Percentiles rank a stretch among this genome's conserved stretches.
phyloP scores from a whole-genome alignment of 192 early-diverging fungal species.

The Coemansia brasiliensis region DNA sequence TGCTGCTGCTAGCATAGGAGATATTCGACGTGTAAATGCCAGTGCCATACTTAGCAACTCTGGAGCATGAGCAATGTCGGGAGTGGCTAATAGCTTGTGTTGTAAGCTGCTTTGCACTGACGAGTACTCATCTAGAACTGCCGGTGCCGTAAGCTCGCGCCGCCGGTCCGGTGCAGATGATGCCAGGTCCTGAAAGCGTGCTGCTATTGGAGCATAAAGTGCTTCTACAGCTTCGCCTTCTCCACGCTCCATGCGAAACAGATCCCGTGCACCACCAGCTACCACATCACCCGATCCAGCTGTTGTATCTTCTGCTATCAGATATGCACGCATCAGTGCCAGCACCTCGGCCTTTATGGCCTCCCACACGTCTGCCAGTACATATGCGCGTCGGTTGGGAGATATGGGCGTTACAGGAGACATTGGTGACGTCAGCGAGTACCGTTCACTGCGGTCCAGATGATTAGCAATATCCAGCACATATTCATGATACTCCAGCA shows the following conservation, averaged over 20 bases:
- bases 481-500: slow-evolving; percentile 72
- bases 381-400: slow-evolving; percentile 25
- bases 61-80: slow-evolving; percentile 54
- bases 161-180: slow-evolving; percentile 21
- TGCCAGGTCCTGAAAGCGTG: slow-evolving; percentile 45
- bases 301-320: slow-evolving; percentile 41
- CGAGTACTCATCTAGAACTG: slow-evolving; percentile 51
- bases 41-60: slow-evolving; percentile 50
- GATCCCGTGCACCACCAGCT: slow-evolving; percentile 29
- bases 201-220: slow-evolving; percentile 46
- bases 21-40: slow-evolving; percentile 41
- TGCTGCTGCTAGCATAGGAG: slow-evolving; percentile 20
- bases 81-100: slow-evolving; percentile 48
- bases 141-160: slow-evolving; percentile 32
- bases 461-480: slow-evolving; percentile 64
- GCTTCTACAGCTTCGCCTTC: slow-evolving; percentile 33
- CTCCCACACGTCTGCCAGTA: slow-evolving; percentile 52
- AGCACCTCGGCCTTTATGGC: slow-evolving; percentile 52
- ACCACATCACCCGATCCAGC: slow-evolving; percentile 16
- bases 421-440: slow-evolving; percentile 24
- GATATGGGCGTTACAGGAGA: background rate
- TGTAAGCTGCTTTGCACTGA: slow-evolving; percentile 40
- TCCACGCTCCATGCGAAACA: slow-evolving; percentile 50
- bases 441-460: slow-evolving; percentile 46
- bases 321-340: slow-evolving; percentile 49